Conservation (phyloP, 495 filamentous ascomycete species). For the Echria macrotheca region DNA sequence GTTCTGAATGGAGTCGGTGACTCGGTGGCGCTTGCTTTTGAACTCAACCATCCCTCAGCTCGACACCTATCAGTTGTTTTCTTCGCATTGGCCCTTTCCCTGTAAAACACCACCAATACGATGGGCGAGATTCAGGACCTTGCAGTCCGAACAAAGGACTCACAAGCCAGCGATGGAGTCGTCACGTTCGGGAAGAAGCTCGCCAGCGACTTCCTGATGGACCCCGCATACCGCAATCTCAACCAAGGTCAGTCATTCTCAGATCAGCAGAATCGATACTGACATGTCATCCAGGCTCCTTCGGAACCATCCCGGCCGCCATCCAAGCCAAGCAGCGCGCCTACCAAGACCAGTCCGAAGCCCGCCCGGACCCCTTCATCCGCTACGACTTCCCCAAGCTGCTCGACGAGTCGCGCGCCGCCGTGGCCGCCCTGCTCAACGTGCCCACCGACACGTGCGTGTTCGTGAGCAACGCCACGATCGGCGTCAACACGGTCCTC, state of each 20-base stretch:
- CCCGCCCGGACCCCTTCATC: slow-evolving; percentile 66
- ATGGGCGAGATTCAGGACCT: too few species aligned
- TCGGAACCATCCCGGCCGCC: slow-evolving; percentile 62
- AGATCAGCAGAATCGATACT: neutral
- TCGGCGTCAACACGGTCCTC: slow-evolving; percentile 73
- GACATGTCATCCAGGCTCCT: slow-evolving; percentile 56
- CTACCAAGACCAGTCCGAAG: slow-evolving; percentile 58
- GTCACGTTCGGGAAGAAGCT: too few species aligned
- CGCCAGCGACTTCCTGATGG: slow-evolving; percentile 76
- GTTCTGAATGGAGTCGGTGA: too few species aligned
- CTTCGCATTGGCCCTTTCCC: too few species aligned
- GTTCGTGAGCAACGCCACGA: slow-evolving; percentile 76
- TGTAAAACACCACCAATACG: too few species aligned
- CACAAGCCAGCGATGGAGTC: too few species aligned
- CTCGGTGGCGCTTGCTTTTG: too few species aligned
- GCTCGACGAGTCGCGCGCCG: slow-evolving; percentile 58
- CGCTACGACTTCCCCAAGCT: slow-evolving; percentile 53
- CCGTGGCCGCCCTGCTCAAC: slow-evolving; percentile 59
- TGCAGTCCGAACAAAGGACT: too few species aligned
- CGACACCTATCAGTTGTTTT: too few species aligned
- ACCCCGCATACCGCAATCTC: slow-evolving; percentile 61
- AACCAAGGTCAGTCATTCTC: slow-evolving; percentile 63
- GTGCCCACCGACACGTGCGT: slow-evolving; percentile 60
- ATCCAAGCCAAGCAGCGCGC: slow-evolving; percentile 52
- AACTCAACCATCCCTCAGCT: too few species aligned